Conservation (phyloP, 257 asterid species). For the Scutellaria barbata region DNA sequence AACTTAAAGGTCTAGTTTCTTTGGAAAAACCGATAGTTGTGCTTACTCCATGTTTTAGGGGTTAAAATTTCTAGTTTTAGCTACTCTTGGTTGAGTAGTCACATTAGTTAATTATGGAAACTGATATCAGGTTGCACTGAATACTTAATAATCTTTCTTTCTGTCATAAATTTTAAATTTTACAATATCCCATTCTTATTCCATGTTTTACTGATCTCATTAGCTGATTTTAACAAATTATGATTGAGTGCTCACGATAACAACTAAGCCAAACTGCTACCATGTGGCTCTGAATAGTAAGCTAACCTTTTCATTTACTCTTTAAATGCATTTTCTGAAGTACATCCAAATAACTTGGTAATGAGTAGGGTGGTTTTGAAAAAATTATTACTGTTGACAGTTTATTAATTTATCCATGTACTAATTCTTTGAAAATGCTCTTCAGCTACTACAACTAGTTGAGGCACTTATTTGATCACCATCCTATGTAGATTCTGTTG, state of each 20-base stretch:
- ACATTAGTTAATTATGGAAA: constrained; percentile 5
- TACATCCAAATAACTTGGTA: not conserved
- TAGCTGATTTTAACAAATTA: not conserved
- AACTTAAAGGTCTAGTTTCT: constrained; percentile 3
- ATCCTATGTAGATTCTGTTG: not conserved
- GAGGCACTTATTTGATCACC: not conserved
- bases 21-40: not conserved
- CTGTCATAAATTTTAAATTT: not conserved
- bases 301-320: not conserved
- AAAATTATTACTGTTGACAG: constrained; percentile 5
- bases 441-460: not conserved
- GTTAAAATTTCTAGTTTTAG: not conserved
- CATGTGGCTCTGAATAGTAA: not conserved
- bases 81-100: constrained; percentile 18
- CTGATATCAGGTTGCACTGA: constrained; percentile 14
- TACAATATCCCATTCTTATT: constrained; percentile 2
- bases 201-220: constrained; percentile 4
- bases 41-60: not conserved
- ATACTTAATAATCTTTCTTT: not conserved
- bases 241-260: not conserved
- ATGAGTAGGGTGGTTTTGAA: constrained; percentile 9
- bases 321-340: not conserved
- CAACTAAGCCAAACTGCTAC: constrained; percentile 1
- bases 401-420: not conserved
- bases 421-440: not conserved